Base-by-base conservation (phyloP, 2,329 filamentous ascomycete genomes). In the Fusarium denticulatum region DNA sequence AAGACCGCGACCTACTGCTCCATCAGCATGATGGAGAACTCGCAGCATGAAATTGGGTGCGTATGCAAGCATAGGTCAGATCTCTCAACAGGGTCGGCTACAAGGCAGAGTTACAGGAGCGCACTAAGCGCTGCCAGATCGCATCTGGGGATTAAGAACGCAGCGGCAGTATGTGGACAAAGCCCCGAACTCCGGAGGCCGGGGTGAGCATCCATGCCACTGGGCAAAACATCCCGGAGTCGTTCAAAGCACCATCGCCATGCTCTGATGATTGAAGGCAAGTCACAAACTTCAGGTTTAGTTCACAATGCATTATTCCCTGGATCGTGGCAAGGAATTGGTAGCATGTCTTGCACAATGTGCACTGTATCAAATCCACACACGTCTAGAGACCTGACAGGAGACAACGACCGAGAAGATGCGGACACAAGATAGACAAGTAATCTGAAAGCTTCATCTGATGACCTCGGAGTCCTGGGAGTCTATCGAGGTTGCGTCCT, bases 111-210 rank as follows among this genome's bases (percentile, higher is more conserved):
- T 55, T 58, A 77, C 71, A 78, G 73, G 76, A 76, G 75, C 64
- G 76, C 76, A 78, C 76, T 78, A 78, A 76, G 67, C 69, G 73
- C 75, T 78, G 76, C 76, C 75, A 78, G 76, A 78, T 78, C 76
- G 71, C 75, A 78, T 78, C 76, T 69, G 69, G 73, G 71, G 74
- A 73, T 64, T 69, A 63, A 71, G 69, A 74, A 66, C 67, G 69
- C 73, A 76, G 73, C 76, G 74, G 76, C 73, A 78, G 73, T 66
- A 77, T 76, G 76, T 78, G 72, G 76, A 73, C 74, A 77, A 70
- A 77, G 76, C 71, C 74, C 64, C 72, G 64, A 72, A 64, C 68
- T 70, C 67, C 73, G 68, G 73, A 75, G 64, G 66, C 58, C 61
- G 72, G 72, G 65, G 59, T 70, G 56, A 70, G 53, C 64, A 74